phyloP scores from a whole-genome alignment of 2,329 filamentous ascomycete species.

The Diaporthe citrichinensis region DNA sequence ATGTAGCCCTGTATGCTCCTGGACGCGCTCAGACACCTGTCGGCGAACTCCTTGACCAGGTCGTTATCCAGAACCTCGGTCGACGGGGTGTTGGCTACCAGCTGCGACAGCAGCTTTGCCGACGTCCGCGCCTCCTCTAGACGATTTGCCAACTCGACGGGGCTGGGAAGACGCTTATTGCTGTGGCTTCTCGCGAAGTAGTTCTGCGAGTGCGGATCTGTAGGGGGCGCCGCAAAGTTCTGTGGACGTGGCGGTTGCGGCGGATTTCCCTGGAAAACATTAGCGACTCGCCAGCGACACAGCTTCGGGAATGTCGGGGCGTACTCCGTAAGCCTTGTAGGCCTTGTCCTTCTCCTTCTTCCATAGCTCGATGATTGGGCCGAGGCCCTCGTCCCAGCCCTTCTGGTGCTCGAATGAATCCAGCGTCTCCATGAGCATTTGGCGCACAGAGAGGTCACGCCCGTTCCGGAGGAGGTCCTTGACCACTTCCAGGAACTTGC shows the following conservation, averaged over 20 bases:
- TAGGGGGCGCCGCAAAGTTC: constrained; percentile 59
- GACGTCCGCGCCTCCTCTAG: constrained; percentile 93
- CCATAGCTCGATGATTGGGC: constrained; percentile 87
- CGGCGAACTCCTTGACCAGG: constrained; percentile 91
- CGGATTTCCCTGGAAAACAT: constrained; percentile 45
- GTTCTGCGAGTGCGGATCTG: constrained; percentile 63
- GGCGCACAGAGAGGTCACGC: constrained; percentile 82
- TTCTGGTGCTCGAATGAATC: constrained; percentile 82
- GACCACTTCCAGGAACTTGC: constrained; percentile 82
- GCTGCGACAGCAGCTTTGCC: constrained; percentile 91
- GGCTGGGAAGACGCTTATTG: constrained; percentile 71
- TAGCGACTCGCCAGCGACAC: constrained; percentile 39
- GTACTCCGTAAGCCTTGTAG: constrained; percentile 65
- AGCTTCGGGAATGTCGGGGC: constrained; percentile 44
- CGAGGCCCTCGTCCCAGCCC: constrained; percentile 80
- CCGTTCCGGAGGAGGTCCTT: constrained; percentile 81
- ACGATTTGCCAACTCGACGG: constrained; percentile 83
- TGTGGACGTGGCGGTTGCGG: constrained; percentile 50
- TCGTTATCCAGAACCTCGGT: constrained; percentile 85
- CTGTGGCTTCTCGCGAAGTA: constrained; percentile 69
- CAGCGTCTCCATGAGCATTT: constrained; percentile 89
- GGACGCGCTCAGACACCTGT: constrained; percentile 86
- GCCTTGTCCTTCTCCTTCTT: constrained; percentile 83
- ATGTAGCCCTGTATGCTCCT: constrained; percentile 90
- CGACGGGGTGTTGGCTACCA: constrained; percentile 87